Evolutionary conservation across 345 rosid species (phyloP).

Genomic region (Citrus maxima): DNA sequence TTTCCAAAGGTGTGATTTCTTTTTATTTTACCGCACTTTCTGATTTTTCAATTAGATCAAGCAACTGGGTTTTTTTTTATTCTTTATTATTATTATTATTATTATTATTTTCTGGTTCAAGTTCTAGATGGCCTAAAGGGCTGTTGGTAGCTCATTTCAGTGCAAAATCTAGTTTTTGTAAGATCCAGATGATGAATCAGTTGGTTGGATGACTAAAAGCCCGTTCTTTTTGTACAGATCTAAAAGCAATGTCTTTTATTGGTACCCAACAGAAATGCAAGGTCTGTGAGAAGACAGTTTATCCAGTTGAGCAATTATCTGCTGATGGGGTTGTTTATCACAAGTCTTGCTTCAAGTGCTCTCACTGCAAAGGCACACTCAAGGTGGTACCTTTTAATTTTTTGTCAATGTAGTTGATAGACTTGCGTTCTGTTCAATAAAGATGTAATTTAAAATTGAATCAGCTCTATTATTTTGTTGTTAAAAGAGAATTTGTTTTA

Average conservation of each 20-base stretch:
- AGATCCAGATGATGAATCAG: neutral
- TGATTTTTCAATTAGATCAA: neutral
- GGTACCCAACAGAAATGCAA: constrained; percentile 98
- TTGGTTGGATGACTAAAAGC: neutral
- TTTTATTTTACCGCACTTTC: neutral
- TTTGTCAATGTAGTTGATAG: neutral
- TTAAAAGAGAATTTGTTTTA: neutral
- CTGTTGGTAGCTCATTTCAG: neutral
- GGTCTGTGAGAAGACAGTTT: constrained; percentile 96
- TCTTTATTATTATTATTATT: neutral
- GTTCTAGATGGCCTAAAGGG: constrained; percentile 4
- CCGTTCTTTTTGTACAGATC: constrained; percentile 10
- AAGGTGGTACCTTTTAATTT: constrained; percentile 38
- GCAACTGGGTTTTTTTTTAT: neutral
- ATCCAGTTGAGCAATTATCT: constrained; percentile 85
- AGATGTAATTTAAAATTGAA: neutral
- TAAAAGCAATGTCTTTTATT: constrained; percentile 70
- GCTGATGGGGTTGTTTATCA: constrained; percentile 92
- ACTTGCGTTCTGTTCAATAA: neutral
- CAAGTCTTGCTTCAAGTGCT: constrained; percentile 92
- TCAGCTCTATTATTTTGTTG: neutral
- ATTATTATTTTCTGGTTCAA: neutral
- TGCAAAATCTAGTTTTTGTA: constrained; percentile 5
- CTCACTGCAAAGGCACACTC: constrained; percentile 91
- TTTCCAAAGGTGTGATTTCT: constrained; percentile 22